Evolutionary conservation across 2,329 filamentous ascomycete genomes (phyloP), one percentile per base, ranked within the genome.

Genomic region (Pseudocercospora crystallina): DNA sequence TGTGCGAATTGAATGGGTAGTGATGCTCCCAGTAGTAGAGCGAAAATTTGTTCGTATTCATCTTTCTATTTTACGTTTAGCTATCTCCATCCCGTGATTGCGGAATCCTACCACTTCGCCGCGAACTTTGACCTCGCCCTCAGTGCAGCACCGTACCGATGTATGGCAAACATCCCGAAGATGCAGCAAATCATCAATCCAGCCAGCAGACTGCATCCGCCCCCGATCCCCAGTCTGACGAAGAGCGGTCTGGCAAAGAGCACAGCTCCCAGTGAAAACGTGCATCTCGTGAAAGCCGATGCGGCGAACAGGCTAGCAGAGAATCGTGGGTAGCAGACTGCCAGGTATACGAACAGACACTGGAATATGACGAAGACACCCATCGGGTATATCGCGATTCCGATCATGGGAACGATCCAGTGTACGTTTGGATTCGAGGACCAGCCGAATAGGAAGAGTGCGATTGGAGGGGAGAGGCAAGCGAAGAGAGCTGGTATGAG

Each of bases 241-340:
- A 46, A 54, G 41, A 50, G 44, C 7, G 47, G 47, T 17, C 43
- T 43, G 29, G 47, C 35, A 20, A 50, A 50, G 2, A 50, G 11
- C n/a, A 50, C 20, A 1, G 47, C 47, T 5, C 34, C 41, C 3
- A 43, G 26, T 7, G 47, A 41, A 9, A 50, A 37, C n/a, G 36
- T 8, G 17, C 36, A 20, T 29, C 47, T 15, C 2, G 41, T 75
- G 65, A 82, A 80, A 32, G 83, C 81, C 61, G 82, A 84, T 2
- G 74, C 80, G 0, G 81, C 81, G 60, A 84, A 83, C n/a, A 84
- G 67, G 44, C 73, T 77, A 34, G 81, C 80, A 1, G 80, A 80
- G 59, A 71, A 72, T 34, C 64, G 61, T 10, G 71, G 71, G 48
- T 73, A 72, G 5, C 60, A 61, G 31, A 69, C 48, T 0, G 68